Evolutionary conservation across 331 rosid species (phyloP).

Genomic region (Rosa hybrid): DNA sequence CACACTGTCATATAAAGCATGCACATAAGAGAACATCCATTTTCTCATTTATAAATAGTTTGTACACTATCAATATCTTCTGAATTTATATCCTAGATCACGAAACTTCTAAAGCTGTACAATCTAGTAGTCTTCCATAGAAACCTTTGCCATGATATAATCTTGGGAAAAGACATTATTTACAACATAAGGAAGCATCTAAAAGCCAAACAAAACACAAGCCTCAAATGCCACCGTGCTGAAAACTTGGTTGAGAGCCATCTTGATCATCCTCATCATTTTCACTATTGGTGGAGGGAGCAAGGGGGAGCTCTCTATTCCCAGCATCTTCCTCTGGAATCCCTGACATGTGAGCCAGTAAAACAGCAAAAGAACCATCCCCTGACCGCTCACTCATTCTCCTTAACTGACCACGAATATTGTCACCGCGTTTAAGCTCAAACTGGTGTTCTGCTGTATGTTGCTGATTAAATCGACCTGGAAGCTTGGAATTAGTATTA

Average conservation of each 20-base stretch:
- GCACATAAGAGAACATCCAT: too few relatives aligned
- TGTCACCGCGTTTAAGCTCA: constrained; percentile 12
- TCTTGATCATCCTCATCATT: constrained; percentile 23
- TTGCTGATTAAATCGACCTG: constrained; percentile 90
- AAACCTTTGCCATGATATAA: background rate
- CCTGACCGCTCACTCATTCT: constrained; percentile 17
- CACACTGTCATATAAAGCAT: background rate
- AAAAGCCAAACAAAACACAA: background rate
- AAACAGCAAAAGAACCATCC: constrained; percentile 22
- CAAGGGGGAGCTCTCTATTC: constrained; percentile 12
- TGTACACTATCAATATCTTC: background rate
- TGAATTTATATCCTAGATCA: background rate
- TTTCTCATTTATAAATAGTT: background rate
- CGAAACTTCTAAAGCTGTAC: background rate
- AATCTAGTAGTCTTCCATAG: background rate
- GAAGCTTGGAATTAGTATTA: constrained; percentile 61
- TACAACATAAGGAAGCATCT: background rate
- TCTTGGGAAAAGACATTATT: background rate
- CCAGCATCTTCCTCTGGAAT: constrained; percentile 34
- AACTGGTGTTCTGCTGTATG: constrained; percentile 80
- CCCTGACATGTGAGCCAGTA: constrained; percentile 8
- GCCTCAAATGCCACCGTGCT: background rate
- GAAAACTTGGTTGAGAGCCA: constrained; percentile 29
- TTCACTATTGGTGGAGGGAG: constrained; percentile 17
- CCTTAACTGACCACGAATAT: background rate